Evolutionary conservation across 345 rosid species (phyloP), one percentile per base, ranked within the genome.

Genomic region (Excoecaria cochinchinensis): DNA sequence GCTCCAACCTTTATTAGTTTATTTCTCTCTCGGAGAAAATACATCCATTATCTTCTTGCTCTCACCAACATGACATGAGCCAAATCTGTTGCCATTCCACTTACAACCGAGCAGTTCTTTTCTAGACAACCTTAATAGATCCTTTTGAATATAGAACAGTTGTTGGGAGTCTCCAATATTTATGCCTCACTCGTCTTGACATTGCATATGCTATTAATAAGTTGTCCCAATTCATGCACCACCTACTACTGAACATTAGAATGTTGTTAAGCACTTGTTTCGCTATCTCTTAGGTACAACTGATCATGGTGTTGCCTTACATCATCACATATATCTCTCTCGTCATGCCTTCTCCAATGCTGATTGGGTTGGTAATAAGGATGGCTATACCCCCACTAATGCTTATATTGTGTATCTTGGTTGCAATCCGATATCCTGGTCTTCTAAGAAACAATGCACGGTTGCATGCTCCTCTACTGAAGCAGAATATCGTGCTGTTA

Each of bases 201-300:
- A 66, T 66, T 6, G 46, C 69, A 2, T 46, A 40, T 42, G 48
- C 5, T 4, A 48, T 53, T 52, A 70, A 70, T 31, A 70, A 70
- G 42, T 14, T 70, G 3, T 70, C 73, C 3, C 21, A 70, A 53
- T 70, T 24, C 46, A 52, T 70, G 62, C 73, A 70, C 53, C 24
- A 5, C 39, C 44, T 0, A 70, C 24, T 5, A 7, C 19, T 3
- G 61, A 52, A 1, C 62, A 70, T 51, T 70, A 9, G 53, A 13
- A 9, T 9, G 53, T 3, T 50, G 16, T 9, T 3, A 50, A 50
- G 12, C 16, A 15, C 13, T 31, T 70, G 10, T 10, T 70, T 24
- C 21, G 25, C 0, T 53, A 70, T 53, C 7, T 70, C 3, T 38
- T 9, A 14, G 62, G 61, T 31, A 70, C 73, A 51, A 11, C 17